A percentile compares a stretch with the other conserved stretches of the same genome.
Conservation (phyloP, 2,329 filamentous ascomycete genomes). For the Pestalotiopsis sp. region DNA sequence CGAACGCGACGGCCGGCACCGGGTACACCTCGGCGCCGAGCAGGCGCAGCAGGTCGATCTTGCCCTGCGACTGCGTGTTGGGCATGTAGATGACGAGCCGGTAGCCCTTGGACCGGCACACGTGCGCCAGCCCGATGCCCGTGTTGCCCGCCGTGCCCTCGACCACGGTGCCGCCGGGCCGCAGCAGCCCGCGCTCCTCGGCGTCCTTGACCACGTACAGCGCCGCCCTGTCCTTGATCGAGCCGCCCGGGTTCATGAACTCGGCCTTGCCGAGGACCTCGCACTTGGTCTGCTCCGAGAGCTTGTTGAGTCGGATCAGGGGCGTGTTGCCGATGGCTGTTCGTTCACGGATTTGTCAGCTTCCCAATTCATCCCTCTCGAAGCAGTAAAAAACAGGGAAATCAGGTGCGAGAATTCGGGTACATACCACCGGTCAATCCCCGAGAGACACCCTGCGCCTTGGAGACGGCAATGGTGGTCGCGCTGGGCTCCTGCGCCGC, state of each 20-base stretch:
- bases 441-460: conserved; percentile 77
- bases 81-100: conserved; percentile 99
- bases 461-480: conserved; percentile 73
- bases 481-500: conserved; percentile 44
- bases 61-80: conserved; percentile 96
- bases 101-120: conserved; percentile 91
- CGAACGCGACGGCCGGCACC: conserved; percentile 92
- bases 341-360: conserved; percentile 1
- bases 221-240: conserved; percentile 94
- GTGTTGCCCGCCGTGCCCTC: conserved; percentile 98
- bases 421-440: conserved; percentile 77
- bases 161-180: conserved; percentile 88
- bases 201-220: conserved; percentile 93
- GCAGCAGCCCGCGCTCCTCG: conserved; percentile 82
- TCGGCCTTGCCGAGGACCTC: conserved; percentile 95
- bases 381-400: no score
- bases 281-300: conserved; percentile 91
- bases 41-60: conserved; percentile 89
- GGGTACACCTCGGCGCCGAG: conserved; percentile 95
- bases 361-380: no score
- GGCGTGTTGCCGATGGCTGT: conserved; percentile 96
- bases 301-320: conserved; percentile 83
- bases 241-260: conserved; percentile 97
- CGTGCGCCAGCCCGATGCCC: conserved; percentile 95
- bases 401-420: background rate